Evolutionary conservation across 208 protist genomes (phyloP).

Genomic region (Porcisia hertigi): DNA sequence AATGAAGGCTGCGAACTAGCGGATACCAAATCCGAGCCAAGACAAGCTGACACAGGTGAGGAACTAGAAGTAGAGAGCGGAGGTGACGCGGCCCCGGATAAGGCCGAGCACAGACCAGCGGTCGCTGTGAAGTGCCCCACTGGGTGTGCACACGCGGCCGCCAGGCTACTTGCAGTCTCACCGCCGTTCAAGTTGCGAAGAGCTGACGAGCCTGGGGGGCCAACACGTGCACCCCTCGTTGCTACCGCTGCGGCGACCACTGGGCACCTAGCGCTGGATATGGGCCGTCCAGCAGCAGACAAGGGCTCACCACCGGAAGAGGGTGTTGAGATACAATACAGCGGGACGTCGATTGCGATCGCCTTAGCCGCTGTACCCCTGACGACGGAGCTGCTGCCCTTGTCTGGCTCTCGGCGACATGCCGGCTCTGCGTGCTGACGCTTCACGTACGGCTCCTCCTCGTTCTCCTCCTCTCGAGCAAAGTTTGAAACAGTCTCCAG

Average conservation of each 20-base stretch:
- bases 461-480: not conserved
- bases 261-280: not conserved
- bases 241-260: not conserved
- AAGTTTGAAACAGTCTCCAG: not conserved
- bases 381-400: not conserved
- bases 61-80: not conserved
- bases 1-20: not conserved
- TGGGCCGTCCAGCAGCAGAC: not conserved
- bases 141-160: not conserved
- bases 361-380: not conserved
- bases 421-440: constrained; percentile 7
- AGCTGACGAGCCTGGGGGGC: not conserved
- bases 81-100: not conserved
- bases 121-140: not conserved
- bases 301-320: not conserved
- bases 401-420: not conserved
- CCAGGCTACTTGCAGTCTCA: not conserved
- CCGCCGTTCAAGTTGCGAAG: not conserved
- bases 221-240: not conserved
- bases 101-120: not conserved
- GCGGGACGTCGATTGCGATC: not conserved
- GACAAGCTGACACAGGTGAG: not conserved
- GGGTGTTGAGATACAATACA: not conserved
- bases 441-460: not conserved
- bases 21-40: not conserved